Base-by-base conservation (phyloP, 1,284 basidiomycete species). In the Trametes pubescens region DNA sequence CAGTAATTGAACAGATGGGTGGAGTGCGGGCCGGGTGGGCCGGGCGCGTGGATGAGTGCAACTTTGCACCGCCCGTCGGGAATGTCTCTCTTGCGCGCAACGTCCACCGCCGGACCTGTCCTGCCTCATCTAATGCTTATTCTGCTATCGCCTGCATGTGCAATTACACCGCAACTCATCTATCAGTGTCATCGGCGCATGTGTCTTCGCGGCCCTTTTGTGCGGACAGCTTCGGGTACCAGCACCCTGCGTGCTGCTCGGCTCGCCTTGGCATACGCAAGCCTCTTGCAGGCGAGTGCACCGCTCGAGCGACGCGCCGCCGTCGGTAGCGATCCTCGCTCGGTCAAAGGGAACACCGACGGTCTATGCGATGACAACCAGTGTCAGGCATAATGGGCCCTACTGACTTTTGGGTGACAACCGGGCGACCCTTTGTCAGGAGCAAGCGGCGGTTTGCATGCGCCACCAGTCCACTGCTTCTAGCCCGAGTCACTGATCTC, bases 401-500 rank as follows among this genome's bases (percentile, higher is more conserved):
- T 24, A 21, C 11, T 21, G n/a, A 13, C 21, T n/a, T 13, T 13
- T 13, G 22, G 44, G 29, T 32, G 44, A 56, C 21, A 16, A 18
- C 32, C 26, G 32, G 16, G n/a, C 40, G 43, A 47, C 54, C 22
- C 54, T 61, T 64, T 64, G 49, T 57, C 54, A 43, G 43, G 26
- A 48, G 43, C 1, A 40, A 11, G 49, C 49, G 14, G 38, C 40
- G 14, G 46, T 49, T 51, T 53, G 48, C 59, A 53, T 29, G 52
- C 43, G 53, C 53, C 53, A 57, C 32, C 29, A 9, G n/a, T 13
- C n/a, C 57, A 55, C 52, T 44, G 59, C 34, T 22, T 47, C 38
- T 24, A 16, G 46, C 57, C 34, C 54, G 61, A 66, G 65, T 66
- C 65, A 66, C 11, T n/a, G 56, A 49, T 49, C 46, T n/a, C 40